Evolutionary conservation across 352 stramenopile genomes (phyloP).

Genomic region (Phytopythium litorale): DNA sequence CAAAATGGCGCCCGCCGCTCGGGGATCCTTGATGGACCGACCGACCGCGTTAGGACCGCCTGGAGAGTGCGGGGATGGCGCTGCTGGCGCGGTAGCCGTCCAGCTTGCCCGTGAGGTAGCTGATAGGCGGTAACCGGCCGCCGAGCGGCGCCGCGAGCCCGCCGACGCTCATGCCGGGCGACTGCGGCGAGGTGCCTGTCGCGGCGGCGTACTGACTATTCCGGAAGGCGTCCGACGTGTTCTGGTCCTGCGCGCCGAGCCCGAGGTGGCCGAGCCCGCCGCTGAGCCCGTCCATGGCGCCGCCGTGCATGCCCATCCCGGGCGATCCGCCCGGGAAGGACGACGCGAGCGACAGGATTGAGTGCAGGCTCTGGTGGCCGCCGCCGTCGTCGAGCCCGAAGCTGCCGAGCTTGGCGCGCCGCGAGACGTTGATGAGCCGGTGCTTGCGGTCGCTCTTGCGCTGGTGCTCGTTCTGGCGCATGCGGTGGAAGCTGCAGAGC

Average conservation of each 20-base stretch:
- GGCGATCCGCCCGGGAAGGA: conserved; percentile 24
- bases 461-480: conserved; percentile 83
- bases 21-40: too few species aligned
- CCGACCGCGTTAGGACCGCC: neutral
- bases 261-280: neutral
- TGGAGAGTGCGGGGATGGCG: conserved; percentile 17
- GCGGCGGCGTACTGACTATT: conserved; percentile 22
- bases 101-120: conserved; percentile 70
- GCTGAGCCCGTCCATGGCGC: too few species aligned
- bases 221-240: conserved; percentile 28
- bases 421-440: conserved; percentile 71
- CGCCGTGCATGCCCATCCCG: conserved; percentile 14
- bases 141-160: conserved; percentile 5
- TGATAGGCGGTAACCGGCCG: conserved; percentile 63
- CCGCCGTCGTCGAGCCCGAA: conserved; percentile 34
- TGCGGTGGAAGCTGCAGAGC: conserved; percentile 80
- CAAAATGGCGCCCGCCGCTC: neutral
- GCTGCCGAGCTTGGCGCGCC: conserved; percentile 64
- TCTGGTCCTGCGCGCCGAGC: conserved; percentile 26
- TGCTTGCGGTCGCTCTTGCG: conserved; percentile 88
- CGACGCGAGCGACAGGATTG: conserved; percentile 36
- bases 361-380: conserved; percentile 24
- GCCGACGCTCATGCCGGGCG: neutral
- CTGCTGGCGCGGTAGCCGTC: conserved; percentile 54
- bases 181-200: neutral